A percentile compares a stretch with the other conserved stretches of the same genome.
Conservation (phyloP, 345 rosid genomes). For the Eucalyptus regnans region DNA sequence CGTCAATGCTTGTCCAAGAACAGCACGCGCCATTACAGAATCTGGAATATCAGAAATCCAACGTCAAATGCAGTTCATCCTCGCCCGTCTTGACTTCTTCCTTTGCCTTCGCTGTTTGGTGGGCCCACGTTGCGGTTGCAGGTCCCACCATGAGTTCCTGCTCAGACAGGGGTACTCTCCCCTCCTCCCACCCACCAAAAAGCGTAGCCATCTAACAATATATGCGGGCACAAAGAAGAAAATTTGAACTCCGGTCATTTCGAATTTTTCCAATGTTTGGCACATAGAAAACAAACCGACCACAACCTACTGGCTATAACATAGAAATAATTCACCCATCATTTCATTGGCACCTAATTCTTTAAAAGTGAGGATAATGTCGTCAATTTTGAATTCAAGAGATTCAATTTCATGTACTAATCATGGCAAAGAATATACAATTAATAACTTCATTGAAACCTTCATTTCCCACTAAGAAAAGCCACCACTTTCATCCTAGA, state of each 20-base stretch:
- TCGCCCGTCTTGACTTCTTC: not conserved
- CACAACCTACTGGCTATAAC: not conserved
- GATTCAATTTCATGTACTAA: not conserved
- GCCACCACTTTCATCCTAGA: not conserved
- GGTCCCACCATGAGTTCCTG: not conserved
- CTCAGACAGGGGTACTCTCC: not conserved
- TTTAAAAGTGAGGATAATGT: not conserved
- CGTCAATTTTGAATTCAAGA: not conserved
- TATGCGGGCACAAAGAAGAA: no score
- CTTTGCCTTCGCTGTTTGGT: not conserved
- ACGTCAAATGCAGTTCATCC: not conserved
- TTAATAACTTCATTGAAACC: not conserved
- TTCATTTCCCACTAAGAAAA: not conserved
- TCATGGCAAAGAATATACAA: not conserved
- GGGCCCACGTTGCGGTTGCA: not conserved
- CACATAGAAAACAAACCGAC: no score
- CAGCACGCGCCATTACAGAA: not conserved
- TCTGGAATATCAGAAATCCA: not conserved
- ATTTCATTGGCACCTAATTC: not conserved
- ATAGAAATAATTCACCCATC: not conserved
- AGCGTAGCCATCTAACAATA: no score
- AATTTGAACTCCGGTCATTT: no score
- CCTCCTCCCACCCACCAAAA: no score
- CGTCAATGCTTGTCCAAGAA: not conserved
- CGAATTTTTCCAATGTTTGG: no score